Evolutionary conservation across 73 alveolate genomes (phyloP).

Genomic region (Effrenium voratum): DNA sequence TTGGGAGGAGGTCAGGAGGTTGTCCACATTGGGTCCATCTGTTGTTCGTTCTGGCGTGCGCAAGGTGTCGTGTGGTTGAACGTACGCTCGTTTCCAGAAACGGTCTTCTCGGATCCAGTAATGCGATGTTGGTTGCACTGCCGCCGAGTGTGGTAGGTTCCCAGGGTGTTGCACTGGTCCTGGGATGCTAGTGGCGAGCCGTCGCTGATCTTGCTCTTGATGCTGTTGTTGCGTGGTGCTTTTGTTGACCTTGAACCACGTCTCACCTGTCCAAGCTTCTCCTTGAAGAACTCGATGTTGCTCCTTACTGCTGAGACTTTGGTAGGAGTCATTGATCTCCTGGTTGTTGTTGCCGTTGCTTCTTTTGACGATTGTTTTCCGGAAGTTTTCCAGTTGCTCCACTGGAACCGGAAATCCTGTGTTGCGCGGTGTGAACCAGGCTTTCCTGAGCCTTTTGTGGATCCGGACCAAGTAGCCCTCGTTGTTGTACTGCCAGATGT

Average conservation of each 20-base stretch:
- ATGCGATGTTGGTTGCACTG: background rate
- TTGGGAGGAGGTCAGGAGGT: background rate
- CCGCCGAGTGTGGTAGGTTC: background rate
- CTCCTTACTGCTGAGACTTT: background rate
- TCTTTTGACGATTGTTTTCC: background rate
- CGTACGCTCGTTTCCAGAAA: background rate
- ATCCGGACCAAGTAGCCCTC: background rate
- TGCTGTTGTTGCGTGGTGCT: background rate
- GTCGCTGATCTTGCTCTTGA: background rate
- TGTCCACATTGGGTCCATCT: background rate
- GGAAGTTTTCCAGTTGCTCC: background rate
- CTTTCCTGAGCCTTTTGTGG: background rate
- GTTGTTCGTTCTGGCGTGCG: background rate
- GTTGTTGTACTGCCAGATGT: constrained; percentile 6
- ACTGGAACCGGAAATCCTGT: background rate
- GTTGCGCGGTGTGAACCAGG: background rate
- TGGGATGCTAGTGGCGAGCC: background rate
- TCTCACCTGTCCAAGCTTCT: constrained; percentile 14
- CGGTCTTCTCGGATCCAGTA: constrained; percentile 52
- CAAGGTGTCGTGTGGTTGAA: background rate
- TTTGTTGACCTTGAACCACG: constrained; percentile 15
- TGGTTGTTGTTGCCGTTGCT: background rate
- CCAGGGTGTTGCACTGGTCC: background rate
- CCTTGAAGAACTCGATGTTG: background rate
- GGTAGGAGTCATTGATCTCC: background rate